Percentiles rank a stretch among this genome's conserved stretches.
Evolutionary conservation across 1,284 basidiomycete species (phyloP).

Genomic region (Boletellus sp.): DNA sequence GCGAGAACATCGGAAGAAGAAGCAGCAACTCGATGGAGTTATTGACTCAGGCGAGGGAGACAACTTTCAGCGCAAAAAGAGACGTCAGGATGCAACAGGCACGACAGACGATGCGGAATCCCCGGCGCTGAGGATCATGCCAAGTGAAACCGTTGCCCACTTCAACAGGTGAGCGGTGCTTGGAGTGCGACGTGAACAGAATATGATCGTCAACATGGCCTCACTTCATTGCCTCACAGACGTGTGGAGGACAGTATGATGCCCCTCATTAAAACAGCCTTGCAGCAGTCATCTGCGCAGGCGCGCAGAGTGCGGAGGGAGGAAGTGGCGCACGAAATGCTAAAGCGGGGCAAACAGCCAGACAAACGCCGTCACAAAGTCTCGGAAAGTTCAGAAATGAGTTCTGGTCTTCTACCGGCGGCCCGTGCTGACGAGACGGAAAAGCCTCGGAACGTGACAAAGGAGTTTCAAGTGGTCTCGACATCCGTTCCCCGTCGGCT

Average conservation of each 20-base stretch:
- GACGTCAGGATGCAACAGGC: constrained; percentile 22
- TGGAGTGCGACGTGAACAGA: constrained; percentile 4
- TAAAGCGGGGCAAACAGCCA: constrained; percentile 14
- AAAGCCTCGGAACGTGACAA: constrained; percentile 32
- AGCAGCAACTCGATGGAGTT: constrained; percentile 39
- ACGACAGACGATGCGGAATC: constrained; percentile 21
- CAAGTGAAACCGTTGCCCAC: constrained; percentile 68
- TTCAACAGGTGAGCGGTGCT: constrained; percentile 59
- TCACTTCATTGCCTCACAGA: constrained; percentile 35
- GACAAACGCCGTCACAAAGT: constrained; percentile 15
- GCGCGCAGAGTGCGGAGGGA: constrained; percentile 46
- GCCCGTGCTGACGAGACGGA: constrained; percentile 8
- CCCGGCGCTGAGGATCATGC: constrained; percentile 47
- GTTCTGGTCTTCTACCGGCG: constrained; percentile 16
- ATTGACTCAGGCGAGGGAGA: constrained; percentile 26
- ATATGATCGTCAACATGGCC: constrained; percentile 7
- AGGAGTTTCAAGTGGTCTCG: constrained; percentile 55
- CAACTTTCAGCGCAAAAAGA: constrained; percentile 38
- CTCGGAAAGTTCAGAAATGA: constrained; percentile 12
- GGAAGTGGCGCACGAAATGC: constrained; percentile 31
- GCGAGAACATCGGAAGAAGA: constrained; percentile 51
- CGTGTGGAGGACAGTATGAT: constrained; percentile 70
- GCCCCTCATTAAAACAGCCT: constrained; percentile 56
- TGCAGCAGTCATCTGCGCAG: constrained; percentile 53
- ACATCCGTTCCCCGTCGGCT: constrained; percentile 61